Evolutionary conservation across 2,329 filamentous ascomycete species (phyloP).

Genomic region (Penicillium sp.): DNA sequence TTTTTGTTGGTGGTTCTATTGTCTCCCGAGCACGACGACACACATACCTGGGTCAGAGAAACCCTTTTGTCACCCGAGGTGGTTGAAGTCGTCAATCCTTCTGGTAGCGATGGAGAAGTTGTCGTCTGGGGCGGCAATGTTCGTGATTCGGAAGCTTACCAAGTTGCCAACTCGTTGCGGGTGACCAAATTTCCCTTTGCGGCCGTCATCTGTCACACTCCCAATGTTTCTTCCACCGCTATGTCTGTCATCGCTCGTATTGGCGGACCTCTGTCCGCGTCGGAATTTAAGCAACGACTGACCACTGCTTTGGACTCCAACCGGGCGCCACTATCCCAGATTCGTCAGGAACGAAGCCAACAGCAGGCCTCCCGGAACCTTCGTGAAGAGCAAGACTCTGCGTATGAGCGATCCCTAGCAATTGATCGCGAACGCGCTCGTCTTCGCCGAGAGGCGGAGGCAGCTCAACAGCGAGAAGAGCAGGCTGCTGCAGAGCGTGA

Average conservation of each 20-base stretch:
- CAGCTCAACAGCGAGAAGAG: slow-evolving; percentile 54
- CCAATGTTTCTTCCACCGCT: slow-evolving; percentile 71
- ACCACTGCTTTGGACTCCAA: slow-evolving; percentile 68
- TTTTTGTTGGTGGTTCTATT: slow-evolving; percentile 84
- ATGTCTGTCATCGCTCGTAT: slow-evolving; percentile 87
- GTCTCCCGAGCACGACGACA: slow-evolving; percentile 93
- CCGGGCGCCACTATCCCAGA: slow-evolving; percentile 65
- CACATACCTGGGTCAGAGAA: slow-evolving; percentile 69
- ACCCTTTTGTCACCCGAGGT: slow-evolving; percentile 75
- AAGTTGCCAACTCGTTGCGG: slow-evolving; percentile 78
- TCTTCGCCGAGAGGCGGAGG: slow-evolving; percentile 68
- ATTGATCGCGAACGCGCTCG: slow-evolving; percentile 79
- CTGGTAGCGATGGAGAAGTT: slow-evolving; percentile 68
- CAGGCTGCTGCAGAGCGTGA: slow-evolving; percentile 61
- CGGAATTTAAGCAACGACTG: slow-evolving; percentile 70
- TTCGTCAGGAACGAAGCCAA: slow-evolving; percentile 69
- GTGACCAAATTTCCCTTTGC: slow-evolving; percentile 92
- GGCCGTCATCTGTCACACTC: slow-evolving; percentile 79
- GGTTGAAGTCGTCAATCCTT: slow-evolving; percentile 65
- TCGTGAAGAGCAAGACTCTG: slow-evolving; percentile 82
- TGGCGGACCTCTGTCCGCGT: slow-evolving; percentile 62
- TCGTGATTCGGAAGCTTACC: slow-evolving; percentile 87
- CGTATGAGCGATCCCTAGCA: slow-evolving; percentile 87
- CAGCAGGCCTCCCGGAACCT: slow-evolving; percentile 76
- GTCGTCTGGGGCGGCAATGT: slow-evolving; percentile 91